These are phyloP conservation scores for Byssochlamys sp. DNA, from an alignment of 2,329 filamentous ascomycete genomes.

Conservation along the genomic window DNA sequence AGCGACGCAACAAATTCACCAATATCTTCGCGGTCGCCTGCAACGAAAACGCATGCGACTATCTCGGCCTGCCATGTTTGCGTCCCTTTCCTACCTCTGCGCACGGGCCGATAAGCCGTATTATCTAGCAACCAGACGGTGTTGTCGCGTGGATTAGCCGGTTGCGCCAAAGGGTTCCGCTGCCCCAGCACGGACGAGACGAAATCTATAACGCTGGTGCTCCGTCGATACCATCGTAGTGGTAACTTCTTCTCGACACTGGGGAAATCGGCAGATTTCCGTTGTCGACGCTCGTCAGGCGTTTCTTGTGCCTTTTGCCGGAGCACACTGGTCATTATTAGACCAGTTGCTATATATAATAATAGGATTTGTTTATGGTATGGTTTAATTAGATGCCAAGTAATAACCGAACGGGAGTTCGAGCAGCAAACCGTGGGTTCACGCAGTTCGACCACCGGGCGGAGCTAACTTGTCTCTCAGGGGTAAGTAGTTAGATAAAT, in stretches of 20 bases:
- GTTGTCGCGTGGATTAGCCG: conserved; percentile 55
- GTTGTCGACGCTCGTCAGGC: background rate
- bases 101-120: conserved; percentile 57
- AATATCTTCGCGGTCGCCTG: conserved; percentile 57
- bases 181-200: conserved; percentile 26
- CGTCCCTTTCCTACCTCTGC: conserved; percentile 27
- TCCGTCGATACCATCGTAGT: background rate
- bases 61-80: conserved; percentile 69
- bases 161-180: conserved; percentile 50
- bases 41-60: conserved; percentile 70
- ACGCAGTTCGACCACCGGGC: background rate
- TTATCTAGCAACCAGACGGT: conserved; percentile 86
- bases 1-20: conserved; percentile 62
- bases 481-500: background rate
- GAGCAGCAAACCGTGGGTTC: background rate
- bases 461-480: background rate
- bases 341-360: background rate
- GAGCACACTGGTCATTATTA: background rate
- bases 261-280: background rate
- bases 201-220: conserved; percentile 10
- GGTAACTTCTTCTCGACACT: background rate
- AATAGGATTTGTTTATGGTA: background rate
- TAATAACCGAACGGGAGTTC: background rate
- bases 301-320: conserved; percentile 6
- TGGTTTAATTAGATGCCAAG: background rate